Evolutionary conservation across 805 yeast genomes (phyloP).

Genomic region (Yarrowia yakushimensis): DNA sequence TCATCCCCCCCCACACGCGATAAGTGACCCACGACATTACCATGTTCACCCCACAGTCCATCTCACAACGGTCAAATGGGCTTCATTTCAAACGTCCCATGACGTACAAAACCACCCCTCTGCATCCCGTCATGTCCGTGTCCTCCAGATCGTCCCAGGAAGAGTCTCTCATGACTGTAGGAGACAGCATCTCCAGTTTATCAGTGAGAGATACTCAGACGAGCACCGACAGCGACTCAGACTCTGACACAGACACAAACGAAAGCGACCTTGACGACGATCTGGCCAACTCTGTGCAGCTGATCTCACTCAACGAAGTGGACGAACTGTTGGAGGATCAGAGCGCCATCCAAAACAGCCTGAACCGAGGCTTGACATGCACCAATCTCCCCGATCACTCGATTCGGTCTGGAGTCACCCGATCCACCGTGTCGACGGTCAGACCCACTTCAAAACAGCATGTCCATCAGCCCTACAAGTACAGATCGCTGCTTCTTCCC

Average conservation of each 20-base stretch:
- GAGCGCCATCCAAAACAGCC: neutral
- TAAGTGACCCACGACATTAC: too few species aligned
- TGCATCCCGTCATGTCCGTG: neutral
- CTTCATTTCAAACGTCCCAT: slow-evolving; percentile 19
- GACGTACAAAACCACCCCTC: slow-evolving; percentile 9
- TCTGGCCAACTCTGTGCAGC: neutral
- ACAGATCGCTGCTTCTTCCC: slow-evolving; percentile 2
- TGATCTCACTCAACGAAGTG: neutral
- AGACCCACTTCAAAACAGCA: neutral
- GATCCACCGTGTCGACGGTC: neutral
- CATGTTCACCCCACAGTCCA: slow-evolving; percentile 22
- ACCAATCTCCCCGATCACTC: neutral
- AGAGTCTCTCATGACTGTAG: neutral
- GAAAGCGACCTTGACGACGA: neutral
- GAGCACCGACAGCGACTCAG: too few species aligned
- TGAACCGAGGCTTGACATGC: neutral
- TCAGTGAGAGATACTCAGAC: neutral
- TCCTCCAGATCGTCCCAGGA: slow-evolving; percentile 15
- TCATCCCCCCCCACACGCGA: neutral
- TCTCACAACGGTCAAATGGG: slow-evolving; percentile 27
- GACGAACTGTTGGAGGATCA: neutral
- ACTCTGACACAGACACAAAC: neutral
- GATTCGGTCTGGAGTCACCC: neutral
- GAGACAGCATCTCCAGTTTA: neutral
- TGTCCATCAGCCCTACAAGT: slow-evolving; percentile 15